Conservation (phyloP, 805 yeast species). For the Tetrapisispora iriomotensis region DNA sequence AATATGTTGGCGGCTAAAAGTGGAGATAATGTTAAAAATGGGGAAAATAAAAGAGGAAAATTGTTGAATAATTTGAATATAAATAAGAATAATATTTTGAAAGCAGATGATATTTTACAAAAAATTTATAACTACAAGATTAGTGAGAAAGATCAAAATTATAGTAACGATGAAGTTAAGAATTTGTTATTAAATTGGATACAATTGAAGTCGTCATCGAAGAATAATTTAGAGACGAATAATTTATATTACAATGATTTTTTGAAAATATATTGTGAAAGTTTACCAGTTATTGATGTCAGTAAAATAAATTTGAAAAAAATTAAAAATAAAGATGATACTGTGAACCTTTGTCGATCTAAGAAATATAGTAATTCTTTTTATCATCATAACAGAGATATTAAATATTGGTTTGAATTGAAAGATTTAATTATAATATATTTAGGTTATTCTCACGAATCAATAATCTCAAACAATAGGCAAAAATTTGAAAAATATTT, state of each 20-base stretch:
- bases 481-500: constrained; percentile 45
- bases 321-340: not conserved
- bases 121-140: no score
- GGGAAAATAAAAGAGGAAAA: no score
- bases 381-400: constrained; percentile 50
- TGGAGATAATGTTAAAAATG: no score
- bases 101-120: no score
- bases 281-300: constrained; percentile 39
- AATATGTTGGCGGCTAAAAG: no score
- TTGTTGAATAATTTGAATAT: no score
- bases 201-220: not conserved
- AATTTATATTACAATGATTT: constrained; percentile 52
- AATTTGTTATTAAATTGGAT: constrained; percentile 1
- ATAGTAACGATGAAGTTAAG: no score
- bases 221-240: constrained; percentile 33
- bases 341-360: constrained; percentile 11
- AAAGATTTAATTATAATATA: constrained; percentile 39
- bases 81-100: no score
- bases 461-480: constrained; percentile 42
- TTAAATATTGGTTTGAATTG: constrained; percentile 50
- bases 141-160: no score
- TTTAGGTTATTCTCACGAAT: constrained; percentile 39
- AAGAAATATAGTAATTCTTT: constrained; percentile 31
- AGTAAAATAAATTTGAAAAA: not conserved
- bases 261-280: constrained; percentile 48